Evolutionary conservation across 2,329 filamentous ascomycete species (phyloP).

Genomic region (Fusarium oxysporum): DNA sequence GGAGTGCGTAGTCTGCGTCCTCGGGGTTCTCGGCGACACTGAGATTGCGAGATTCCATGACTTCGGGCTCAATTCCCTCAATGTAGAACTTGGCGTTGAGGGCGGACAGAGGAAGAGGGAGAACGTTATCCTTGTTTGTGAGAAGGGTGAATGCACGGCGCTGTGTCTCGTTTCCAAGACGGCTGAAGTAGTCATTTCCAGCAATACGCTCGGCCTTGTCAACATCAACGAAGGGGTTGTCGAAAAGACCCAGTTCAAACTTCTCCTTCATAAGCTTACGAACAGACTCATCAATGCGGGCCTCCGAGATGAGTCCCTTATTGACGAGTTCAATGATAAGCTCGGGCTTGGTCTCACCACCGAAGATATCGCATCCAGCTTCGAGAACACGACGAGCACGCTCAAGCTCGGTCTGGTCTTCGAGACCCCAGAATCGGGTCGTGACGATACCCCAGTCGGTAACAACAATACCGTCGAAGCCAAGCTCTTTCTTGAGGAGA

Average conservation of each 20-base stretch:
- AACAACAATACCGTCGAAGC: slow-evolving; percentile 63
- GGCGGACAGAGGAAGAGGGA: slow-evolving; percentile 32
- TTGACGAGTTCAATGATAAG: slow-evolving; percentile 61
- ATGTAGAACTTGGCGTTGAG: slow-evolving; percentile 41
- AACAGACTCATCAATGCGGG: slow-evolving; percentile 59
- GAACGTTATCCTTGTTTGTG: slow-evolving; percentile 37
- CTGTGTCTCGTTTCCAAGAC: slow-evolving; percentile 44
- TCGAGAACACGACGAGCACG: slow-evolving; percentile 55
- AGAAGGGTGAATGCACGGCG: slow-evolving; percentile 46
- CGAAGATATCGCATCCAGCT: slow-evolving; percentile 64
- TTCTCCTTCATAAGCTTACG: slow-evolving; percentile 61
- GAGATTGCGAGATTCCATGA: slow-evolving; percentile 42
- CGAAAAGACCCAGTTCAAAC: slow-evolving; percentile 63
- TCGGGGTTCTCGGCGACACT: slow-evolving; percentile 50
- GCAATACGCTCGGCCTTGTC: slow-evolving; percentile 50
- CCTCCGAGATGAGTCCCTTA: slow-evolving; percentile 52
- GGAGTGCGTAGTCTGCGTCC: slow-evolving; percentile 56
- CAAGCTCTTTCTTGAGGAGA: slow-evolving; percentile 59
- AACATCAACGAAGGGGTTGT: slow-evolving; percentile 62
- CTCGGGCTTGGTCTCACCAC: slow-evolving; percentile 60
- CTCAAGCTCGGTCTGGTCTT: slow-evolving; percentile 54
- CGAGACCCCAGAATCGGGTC: slow-evolving; percentile 63
- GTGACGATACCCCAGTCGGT: slow-evolving; percentile 67
- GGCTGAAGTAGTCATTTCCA: slow-evolving; percentile 57
- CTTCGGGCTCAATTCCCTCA: slow-evolving; percentile 30